Evolutionary conservation across 805 yeast species (phyloP).

Genomic region (Pichia gijzeniarum): DNA sequence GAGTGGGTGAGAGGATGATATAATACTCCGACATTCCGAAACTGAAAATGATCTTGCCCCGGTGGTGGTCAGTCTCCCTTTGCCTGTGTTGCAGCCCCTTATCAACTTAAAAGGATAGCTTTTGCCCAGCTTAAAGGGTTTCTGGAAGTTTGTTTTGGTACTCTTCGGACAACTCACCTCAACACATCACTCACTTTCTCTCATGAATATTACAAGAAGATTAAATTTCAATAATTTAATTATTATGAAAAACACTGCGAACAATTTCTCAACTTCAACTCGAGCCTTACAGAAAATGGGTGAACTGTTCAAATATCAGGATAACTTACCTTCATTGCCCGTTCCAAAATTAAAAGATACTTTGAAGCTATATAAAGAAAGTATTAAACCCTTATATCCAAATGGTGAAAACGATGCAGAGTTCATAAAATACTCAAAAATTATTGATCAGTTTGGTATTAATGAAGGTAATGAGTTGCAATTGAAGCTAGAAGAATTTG

Average conservation of each 20-base stretch:
- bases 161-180: not conserved
- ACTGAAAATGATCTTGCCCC: not conserved
- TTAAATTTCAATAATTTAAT: not conserved
- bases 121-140: too few species aligned
- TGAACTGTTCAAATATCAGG: constrained; percentile 65
- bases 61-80: too few species aligned
- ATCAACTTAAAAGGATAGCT: too few species aligned
- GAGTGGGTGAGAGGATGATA: too few species aligned
- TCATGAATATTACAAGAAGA: not conserved
- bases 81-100: too few species aligned
- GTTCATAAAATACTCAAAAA: constrained; percentile 37
- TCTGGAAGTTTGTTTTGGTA: too few species aligned
- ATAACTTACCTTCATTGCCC: constrained; percentile 73
- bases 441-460: constrained; percentile 61
- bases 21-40: constrained; percentile 5
- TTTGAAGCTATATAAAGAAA: constrained; percentile 56
- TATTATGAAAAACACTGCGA: not conserved
- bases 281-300: constrained; percentile 37
- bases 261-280: not conserved
- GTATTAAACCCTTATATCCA: constrained; percentile 63
- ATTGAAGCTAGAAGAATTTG: constrained; percentile 50
- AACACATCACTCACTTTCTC: not conserved
- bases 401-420: constrained; percentile 39
- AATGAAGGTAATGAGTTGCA: constrained; percentile 67
- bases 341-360: constrained; percentile 79